Percentiles rank a stretch among this genome's conserved stretches.
These are phyloP conservation scores for Trichosporon ovoides DNA, from an alignment of 1,284 basidiomycete genomes.

Conservation along the genomic window DNA sequence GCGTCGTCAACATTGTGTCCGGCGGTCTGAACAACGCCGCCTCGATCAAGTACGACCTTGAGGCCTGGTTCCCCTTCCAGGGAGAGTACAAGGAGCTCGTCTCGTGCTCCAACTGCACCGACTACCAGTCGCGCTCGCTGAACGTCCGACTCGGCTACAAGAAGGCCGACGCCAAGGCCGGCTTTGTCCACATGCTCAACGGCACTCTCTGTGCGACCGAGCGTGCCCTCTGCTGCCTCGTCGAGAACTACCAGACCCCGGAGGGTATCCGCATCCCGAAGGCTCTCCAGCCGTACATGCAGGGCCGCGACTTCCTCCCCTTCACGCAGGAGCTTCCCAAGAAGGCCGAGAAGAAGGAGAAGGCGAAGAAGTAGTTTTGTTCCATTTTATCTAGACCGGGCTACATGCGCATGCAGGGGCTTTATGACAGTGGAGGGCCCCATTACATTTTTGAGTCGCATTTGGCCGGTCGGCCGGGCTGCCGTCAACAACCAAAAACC, in stretches of 20 bases:
- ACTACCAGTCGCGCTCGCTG: constrained; percentile 84
- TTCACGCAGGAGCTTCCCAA: constrained; percentile 52
- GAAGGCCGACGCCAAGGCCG: constrained; percentile 73
- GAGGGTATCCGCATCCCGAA: constrained; percentile 90
- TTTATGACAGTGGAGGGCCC: background rate
- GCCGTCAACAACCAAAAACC: no score
- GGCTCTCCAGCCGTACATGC: constrained; percentile 87
- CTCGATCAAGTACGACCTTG: constrained; percentile 93
- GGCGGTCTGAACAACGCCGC: constrained; percentile 96
- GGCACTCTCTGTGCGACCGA: constrained; percentile 97
- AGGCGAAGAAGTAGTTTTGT: constrained; percentile 5
- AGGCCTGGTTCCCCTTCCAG: constrained; percentile 99
- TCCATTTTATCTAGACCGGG: background rate
- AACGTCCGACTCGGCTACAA: constrained; percentile 88
- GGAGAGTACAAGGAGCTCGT: constrained; percentile 91
- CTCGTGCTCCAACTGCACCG: constrained; percentile 87
- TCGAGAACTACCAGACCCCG: constrained; percentile 97
- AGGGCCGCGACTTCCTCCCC: constrained; percentile 87
- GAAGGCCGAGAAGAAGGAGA: constrained; percentile 38
- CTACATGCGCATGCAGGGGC: background rate
- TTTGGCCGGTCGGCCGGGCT: no score
- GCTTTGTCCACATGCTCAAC: constrained; percentile 96
- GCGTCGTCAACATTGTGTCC: constrained; percentile 91
- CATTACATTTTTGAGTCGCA: no score
- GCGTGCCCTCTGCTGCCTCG: constrained; percentile 90